Base-by-base conservation (phyloP, 805 yeast species). In the Wickerhamomyces queroliae region DNA sequence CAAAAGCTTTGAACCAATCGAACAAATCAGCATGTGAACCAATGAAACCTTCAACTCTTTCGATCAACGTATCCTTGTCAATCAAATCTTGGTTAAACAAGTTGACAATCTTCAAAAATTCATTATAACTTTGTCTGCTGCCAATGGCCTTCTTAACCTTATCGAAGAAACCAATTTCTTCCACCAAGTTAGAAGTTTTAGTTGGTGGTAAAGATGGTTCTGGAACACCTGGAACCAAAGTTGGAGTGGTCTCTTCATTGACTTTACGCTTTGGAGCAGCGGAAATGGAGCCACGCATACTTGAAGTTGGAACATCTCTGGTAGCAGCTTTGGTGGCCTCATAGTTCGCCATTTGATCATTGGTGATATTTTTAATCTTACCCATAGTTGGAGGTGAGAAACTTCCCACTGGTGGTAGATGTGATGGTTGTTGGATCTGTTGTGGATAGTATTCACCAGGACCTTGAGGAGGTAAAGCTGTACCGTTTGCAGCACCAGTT, bases 1-100 rank as follows among this genome's bases (percentile, higher is more conserved):
- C 95, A 66, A 90, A 91, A 48, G 74, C 69, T 61, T 88, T 89
- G 70, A 93, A 93, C 98, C 98, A 90, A 40, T 77, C 80, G 54
- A 86, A 74, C 44, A 93, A 68, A 45, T 89, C 96, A 21, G 76
- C 73, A 51, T 80, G 82, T 8, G 77, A 74, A 21, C 97, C 97
- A 54, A 93, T 70, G 55, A 88, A 93, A 3, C 85, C 80, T 43
- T 87, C 91, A 7, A 82, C 91, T 47, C 93, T 76, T 55, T 80
- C 89, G 26, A 91, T 87, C 42, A 93, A 71, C 13, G 91, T 81
- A 40, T 71, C 74, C 47, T 83, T 82, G 56, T 88, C 96, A 47
- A 93, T 83, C 42, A 93, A 78, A 53, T 89, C 96, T 58, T 90
- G 96, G 3, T 96, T 83, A 55, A 79, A 93, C 51, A 93, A 67